Evolutionary conservation across 2,329 filamentous ascomycete genomes (phyloP), one percentile per base, ranked within the genome.

Genomic region (Colletotrichum cereale): DNA sequence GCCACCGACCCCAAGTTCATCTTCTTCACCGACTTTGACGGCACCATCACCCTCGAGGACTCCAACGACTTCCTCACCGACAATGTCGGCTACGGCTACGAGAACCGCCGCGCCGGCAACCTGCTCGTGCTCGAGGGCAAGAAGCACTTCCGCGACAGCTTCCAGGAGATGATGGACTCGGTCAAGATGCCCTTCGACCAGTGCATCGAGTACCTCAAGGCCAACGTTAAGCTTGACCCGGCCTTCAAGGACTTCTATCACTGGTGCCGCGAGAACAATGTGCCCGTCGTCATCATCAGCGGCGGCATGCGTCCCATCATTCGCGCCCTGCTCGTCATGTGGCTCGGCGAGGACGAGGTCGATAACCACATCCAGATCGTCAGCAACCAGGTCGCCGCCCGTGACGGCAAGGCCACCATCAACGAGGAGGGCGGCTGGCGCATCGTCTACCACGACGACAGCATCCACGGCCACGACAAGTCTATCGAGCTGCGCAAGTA

Each of bases 11-110:
- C 95, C 62, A 93, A 94, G 84, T 93, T 94, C 86, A 95, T 99
- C 86, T 98, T 99, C 89, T 98, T 98, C 86, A 97, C 95, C 76
- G 96, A 99, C 84, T 98, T 98, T 80, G 96, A 99, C 83, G 96
- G 96, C 78, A 98, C 95, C 65, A 96, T 98, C 80, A 98, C 96
- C 60, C 87, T 86, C 66, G 85, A 88, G 77, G 90, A 91, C 82
- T 88, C 86, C 80, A 92, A 91, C 79, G 89, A 90, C 82, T 89
- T 82, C 81, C 85, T 96, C 90, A 98, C 95, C 69, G 96, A 98
- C 85, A 96, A 93, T 83, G 88, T 98, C 73, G 96, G 96, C 73
- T 97, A 92, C 79, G 96, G 96, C 62, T 79, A 82, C 36, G 90
- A 88, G 73, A 88, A 90, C 75, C 94, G 96, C 74, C 87, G 88